Evolutionary conservation across 1,284 basidiomycete species (phyloP).

Genomic region (Cryptococcus deneoformans): DNA sequence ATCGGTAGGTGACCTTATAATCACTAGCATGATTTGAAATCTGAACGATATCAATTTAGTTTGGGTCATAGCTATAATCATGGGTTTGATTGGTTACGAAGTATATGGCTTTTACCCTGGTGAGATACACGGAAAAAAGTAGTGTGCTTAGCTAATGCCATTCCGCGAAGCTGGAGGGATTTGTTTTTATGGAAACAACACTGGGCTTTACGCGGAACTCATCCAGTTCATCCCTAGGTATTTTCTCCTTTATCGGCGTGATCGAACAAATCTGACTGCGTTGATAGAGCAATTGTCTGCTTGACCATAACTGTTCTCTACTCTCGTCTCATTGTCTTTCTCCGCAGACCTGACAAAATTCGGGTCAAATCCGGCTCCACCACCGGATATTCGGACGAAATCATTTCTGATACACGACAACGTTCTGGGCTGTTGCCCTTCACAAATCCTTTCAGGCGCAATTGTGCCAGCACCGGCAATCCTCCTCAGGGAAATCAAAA

Average conservation of each 20-base stretch:
- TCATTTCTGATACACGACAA: conserved; percentile 7
- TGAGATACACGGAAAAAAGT: conserved; percentile 7
- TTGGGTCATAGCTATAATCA: conserved; percentile 33
- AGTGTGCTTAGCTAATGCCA: neutral
- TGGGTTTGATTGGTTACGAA: conserved; percentile 33
- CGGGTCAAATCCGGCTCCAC: conserved; percentile 30
- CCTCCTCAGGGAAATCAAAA: neutral
- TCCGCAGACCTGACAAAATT: conserved; percentile 50
- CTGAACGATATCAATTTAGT: conserved; percentile 13
- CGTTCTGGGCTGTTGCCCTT: neutral
- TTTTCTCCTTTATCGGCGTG: neutral
- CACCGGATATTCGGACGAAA: conserved; percentile 4
- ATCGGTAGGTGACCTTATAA: conserved; percentile 17
- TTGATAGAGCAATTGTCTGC: conserved; percentile 41
- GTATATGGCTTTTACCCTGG: conserved; percentile 43
- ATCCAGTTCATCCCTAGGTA: conserved; percentile 50
- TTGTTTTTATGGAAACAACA: conserved; percentile 43
- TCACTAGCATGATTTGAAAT: too few relatives aligned
- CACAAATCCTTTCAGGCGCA: conserved; percentile 2
- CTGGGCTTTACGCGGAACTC: conserved; percentile 44
- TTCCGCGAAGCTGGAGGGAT: conserved; percentile 35
- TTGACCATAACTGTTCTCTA: conserved; percentile 45
- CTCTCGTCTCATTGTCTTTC: conserved; percentile 48
- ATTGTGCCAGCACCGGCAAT: neutral
- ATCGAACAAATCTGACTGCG: neutral